Evolutionary conservation across 2,329 filamentous ascomycete genomes (phyloP).

Genomic region (Tympanopsis confertula): DNA sequence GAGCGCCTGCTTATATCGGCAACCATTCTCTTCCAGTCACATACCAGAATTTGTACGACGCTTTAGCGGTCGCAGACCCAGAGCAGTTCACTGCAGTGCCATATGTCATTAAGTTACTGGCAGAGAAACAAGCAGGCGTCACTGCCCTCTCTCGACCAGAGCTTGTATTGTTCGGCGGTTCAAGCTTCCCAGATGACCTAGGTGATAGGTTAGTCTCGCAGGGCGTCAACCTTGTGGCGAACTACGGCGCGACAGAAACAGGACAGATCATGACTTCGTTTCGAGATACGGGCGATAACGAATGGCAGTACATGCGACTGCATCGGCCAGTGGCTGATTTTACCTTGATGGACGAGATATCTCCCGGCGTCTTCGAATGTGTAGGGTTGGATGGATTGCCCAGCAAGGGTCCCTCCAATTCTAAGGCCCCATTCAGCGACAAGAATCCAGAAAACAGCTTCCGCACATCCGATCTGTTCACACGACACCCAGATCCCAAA

Average conservation of each 20-base stretch:
- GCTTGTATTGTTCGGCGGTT: conserved; percentile 25
- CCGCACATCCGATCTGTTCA: conserved; percentile 21
- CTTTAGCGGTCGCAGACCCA: too few relatives aligned
- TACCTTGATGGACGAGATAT: conserved; percentile 17
- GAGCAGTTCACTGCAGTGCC: conserved; percentile 27
- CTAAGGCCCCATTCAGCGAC: conserved; percentile 20
- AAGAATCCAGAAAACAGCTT: too few relatives aligned
- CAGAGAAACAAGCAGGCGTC: conserved; percentile 20
- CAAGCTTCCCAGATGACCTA: conserved; percentile 26
- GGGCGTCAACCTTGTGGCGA: conserved; percentile 21
- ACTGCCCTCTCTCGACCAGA: conserved; percentile 20
- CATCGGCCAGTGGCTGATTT: conserved; percentile 27
- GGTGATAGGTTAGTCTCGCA: conserved; percentile 22
- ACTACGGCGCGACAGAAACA: conserved; percentile 30
- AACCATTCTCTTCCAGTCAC: conserved; percentile 25
- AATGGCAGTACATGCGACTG: too few relatives aligned
- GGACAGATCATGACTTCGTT: conserved; percentile 28
- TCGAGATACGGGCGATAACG: conserved; percentile 14
- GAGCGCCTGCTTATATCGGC: conserved; percentile 25
- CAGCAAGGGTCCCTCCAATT: conserved; percentile 18
- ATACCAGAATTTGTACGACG: too few relatives aligned
- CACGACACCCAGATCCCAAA: conserved; percentile 20
- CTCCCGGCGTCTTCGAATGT: conserved; percentile 20
- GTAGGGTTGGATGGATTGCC: conserved; percentile 21
- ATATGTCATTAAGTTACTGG: conserved; percentile 25